Conservation (phyloP, 1,284 basidiomycete species). For the Ustilago cynodontis region DNA sequence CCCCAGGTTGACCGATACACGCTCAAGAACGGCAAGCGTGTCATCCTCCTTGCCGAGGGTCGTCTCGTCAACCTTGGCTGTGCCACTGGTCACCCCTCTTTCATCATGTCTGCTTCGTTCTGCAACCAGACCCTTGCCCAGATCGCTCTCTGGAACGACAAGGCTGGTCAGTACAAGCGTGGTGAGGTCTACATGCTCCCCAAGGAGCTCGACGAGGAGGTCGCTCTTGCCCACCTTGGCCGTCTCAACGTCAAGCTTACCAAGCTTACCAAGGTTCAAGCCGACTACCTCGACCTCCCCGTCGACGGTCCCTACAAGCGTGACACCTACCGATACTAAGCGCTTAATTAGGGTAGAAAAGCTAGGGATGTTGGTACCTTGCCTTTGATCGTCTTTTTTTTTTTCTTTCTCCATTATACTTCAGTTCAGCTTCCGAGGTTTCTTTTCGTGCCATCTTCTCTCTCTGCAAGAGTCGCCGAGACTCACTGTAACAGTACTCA, state of each 20-base stretch:
- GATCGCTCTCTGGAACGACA: conserved; percentile 93
- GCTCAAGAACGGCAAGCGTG: conserved; percentile 78
- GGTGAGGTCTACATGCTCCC: conserved; percentile 76
- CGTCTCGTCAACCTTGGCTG: conserved; percentile 99
- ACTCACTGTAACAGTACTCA: conserved; percentile 57
- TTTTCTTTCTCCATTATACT: conserved; percentile 19
- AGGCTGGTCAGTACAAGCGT: conserved; percentile 82
- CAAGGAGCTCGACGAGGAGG: conserved; percentile 98
- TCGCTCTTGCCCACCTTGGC: conserved; percentile 91
- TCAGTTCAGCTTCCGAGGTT: conserved; percentile 30
- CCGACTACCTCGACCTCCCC: conserved; percentile 92
- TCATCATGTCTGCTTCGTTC: conserved; percentile 99
- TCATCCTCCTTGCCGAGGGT: conserved; percentile 97
- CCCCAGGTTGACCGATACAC: conserved; percentile 99
- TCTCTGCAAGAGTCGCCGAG: conserved; percentile 51
- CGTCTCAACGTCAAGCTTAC: conserved; percentile 96
- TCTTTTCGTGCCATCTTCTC: conserved; percentile 33
- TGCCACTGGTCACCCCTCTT: conserved; percentile 74
- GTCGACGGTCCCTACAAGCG: conserved; percentile 87
- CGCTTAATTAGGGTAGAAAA: conserved; percentile 8
- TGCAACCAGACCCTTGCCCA: conserved; percentile 98
- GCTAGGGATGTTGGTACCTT: conserved; percentile 36
- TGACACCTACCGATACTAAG: conserved; percentile 70
- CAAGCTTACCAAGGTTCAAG: conserved; percentile 81
- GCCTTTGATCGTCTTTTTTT: conserved; percentile 9